Conservation (phyloP, 192 early-diverging fungal genomes). For the Allomyces arbusculus region DNA sequence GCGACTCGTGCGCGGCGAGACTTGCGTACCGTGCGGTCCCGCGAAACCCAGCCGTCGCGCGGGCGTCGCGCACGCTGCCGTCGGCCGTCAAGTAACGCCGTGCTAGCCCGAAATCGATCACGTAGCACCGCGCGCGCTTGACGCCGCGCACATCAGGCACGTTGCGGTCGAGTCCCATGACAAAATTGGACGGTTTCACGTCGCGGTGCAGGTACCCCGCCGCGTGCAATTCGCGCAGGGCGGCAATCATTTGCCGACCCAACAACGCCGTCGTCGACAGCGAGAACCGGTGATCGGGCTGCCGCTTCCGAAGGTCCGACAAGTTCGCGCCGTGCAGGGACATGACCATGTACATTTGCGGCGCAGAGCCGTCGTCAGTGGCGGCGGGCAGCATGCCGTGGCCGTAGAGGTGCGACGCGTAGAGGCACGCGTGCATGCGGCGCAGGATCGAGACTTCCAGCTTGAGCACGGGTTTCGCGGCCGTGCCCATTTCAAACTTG, state of each 20-base stretch:
- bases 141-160: not conserved
- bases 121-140: slow-evolving; percentile 10
- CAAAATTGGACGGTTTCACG: slow-evolving; percentile 22
- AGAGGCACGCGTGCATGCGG: not conserved
- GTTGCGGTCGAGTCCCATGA: not conserved
- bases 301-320: slow-evolving; percentile 22
- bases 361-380: slow-evolving; percentile 5
- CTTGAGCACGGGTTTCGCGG: slow-evolving; percentile 25
- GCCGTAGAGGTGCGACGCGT: not conserved
- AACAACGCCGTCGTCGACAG: slow-evolving; percentile 18
- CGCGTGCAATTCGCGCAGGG: slow-evolving; percentile 21
- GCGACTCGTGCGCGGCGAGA: slow-evolving; percentile 1
- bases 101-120: slow-evolving; percentile 34
- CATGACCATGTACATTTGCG: slow-evolving; percentile 33
- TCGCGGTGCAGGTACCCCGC: slow-evolving; percentile 32
- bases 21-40: slow-evolving; percentile 31
- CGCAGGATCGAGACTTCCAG: slow-evolving; percentile 24
- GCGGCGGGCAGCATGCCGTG: slow-evolving; percentile 6
- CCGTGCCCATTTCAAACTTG: slow-evolving; percentile 25
- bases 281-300: slow-evolving; percentile 13
- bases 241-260: slow-evolving; percentile 25
- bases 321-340: slow-evolving; percentile 27
- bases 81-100: slow-evolving; percentile 10
- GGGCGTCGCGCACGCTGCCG: slow-evolving; percentile 19
- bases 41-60: slow-evolving; percentile 28